Conservation (phyloP, 1,284 basidiomycete species). For the Schizophyllum commune region DNA sequence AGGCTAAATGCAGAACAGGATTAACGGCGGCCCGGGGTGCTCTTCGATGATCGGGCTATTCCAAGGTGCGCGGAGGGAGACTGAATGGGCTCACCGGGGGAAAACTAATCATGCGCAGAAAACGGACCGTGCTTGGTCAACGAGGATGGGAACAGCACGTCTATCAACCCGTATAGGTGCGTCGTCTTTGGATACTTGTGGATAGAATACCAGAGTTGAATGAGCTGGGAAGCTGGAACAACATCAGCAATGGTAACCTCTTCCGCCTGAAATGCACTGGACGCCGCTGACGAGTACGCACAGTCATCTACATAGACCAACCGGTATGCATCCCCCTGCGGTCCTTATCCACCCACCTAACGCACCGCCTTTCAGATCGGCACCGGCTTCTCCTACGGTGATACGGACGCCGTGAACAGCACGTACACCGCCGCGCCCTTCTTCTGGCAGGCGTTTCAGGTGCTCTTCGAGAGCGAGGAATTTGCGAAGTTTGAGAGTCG, state of each 20-base stretch:
- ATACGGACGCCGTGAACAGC: constrained; percentile 42
- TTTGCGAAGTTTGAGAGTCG: constrained; percentile 52
- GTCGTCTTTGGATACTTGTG: background rate
- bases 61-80: constrained; percentile 32
- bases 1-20: constrained; percentile 21
- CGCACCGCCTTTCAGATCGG: constrained; percentile 29
- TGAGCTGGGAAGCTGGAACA: constrained; percentile 51
- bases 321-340: constrained; percentile 22
- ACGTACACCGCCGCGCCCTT: constrained; percentile 43
- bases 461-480: constrained; percentile 54
- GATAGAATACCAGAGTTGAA: background rate
- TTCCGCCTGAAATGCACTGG: no score
- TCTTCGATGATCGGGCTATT: constrained; percentile 62
- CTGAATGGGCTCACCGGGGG: constrained; percentile 10
- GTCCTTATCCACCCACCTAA: background rate
- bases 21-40: constrained; percentile 56
- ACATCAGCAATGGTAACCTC: constrained; percentile 60
- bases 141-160: constrained; percentile 41
- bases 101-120: constrained; percentile 30
- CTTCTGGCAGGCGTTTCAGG: constrained; percentile 60
- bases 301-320: constrained; percentile 73
- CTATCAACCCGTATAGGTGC: constrained; percentile 47
- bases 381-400: constrained; percentile 57
- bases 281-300: background rate
- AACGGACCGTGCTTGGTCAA: constrained; percentile 56